Percentiles rank a stretch among this genome's conserved stretches.
phyloP scores from a whole-genome alignment of 2,329 filamentous ascomycete species.

The Botryotinia convoluta region DNA sequence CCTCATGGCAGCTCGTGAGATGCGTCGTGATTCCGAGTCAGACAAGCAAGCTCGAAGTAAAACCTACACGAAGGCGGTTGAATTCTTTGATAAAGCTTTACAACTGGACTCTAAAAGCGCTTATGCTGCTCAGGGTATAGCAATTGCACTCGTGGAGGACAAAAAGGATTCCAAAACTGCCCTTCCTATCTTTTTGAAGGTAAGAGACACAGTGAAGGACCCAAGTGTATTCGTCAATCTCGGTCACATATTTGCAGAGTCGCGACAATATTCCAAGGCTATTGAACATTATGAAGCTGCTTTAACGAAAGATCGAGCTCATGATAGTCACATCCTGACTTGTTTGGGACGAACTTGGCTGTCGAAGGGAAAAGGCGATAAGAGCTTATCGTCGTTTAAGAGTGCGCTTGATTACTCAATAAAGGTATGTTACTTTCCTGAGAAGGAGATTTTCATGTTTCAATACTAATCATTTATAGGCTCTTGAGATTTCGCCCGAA shows the following conservation, averaged over 20 bases:
- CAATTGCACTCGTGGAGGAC: slow-evolving; percentile 90
- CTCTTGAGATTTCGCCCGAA: slow-evolving; percentile 74
- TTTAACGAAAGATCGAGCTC: slow-evolving; percentile 58
- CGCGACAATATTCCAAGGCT: slow-evolving; percentile 85
- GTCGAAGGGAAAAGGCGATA: slow-evolving; percentile 63
- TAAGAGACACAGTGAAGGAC: slow-evolving; percentile 87
- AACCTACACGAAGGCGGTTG: slow-evolving; percentile 86
- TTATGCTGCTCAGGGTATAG: slow-evolving; percentile 92
- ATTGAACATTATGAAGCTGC: slow-evolving; percentile 92
- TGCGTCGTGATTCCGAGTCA: slow-evolving; percentile 83
- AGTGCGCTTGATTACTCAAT: slow-evolving; percentile 62
- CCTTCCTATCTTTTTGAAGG: slow-evolving; percentile 83
- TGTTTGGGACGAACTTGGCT: slow-evolving; percentile 71
- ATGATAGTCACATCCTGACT: slow-evolving; percentile 65
- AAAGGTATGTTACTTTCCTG: slow-evolving; percentile 47
- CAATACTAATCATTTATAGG: slow-evolving; percentile 47
- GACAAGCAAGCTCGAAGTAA: slow-evolving; percentile 89
- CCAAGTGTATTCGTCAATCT: slow-evolving; percentile 88
- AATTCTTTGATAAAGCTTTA: slow-evolving; percentile 97
- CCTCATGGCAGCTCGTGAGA: slow-evolving; percentile 85
- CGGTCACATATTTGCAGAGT: slow-evolving; percentile 86
- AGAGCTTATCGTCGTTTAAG: slow-evolving; percentile 59
- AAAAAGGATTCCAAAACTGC: slow-evolving; percentile 83
- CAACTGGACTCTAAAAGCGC: slow-evolving; percentile 94
- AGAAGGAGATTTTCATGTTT: not conserved